Conservation (phyloP, 2,329 filamentous ascomycete species). For the Trichophyton mentagrophytes region DNA sequence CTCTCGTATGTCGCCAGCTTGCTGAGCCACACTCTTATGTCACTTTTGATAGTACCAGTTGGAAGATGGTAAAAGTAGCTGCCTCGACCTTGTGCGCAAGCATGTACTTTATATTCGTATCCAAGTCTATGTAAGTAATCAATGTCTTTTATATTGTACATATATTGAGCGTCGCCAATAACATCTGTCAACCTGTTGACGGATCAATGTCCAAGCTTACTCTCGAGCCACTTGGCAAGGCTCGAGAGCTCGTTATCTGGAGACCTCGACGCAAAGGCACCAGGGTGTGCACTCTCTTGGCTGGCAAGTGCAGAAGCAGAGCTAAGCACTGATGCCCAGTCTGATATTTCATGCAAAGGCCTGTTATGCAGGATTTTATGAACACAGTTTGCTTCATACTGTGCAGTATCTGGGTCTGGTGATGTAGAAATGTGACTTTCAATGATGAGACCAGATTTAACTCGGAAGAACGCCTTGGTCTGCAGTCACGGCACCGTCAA, state of each 20-base stretch:
- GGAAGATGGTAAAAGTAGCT: neutral
- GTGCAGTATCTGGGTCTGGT: conserved; percentile 20
- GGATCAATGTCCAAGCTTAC: conserved; percentile 14
- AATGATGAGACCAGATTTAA: conserved; percentile 30
- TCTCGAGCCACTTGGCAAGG: conserved; percentile 16
- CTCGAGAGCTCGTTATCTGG: conserved; percentile 5
- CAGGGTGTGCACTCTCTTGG: neutral
- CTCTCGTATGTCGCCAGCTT: too few relatives aligned
- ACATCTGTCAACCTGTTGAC: neutral
- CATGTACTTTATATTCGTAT: neutral
- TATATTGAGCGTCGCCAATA: neutral
- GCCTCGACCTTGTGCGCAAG: neutral
- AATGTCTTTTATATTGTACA: neutral
- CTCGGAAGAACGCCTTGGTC: conserved; percentile 31
- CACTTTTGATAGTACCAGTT: neutral
- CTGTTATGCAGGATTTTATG: conserved; percentile 26
- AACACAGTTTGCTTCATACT: conserved; percentile 23
- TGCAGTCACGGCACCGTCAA: conserved; percentile 11
- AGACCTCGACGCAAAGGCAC: neutral
- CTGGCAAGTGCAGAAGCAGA: neutral
- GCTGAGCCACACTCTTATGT: too few relatives aligned
- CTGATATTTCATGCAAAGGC: conserved; percentile 39
- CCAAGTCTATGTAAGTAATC: neutral
- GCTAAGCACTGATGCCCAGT: conserved; percentile 22
- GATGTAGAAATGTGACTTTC: conserved; percentile 30